Evolutionary conservation across 1,139 yeast species (phyloP), one percentile per base, ranked within the genome.

Genomic region (Zygoascus meyerae): DNA sequence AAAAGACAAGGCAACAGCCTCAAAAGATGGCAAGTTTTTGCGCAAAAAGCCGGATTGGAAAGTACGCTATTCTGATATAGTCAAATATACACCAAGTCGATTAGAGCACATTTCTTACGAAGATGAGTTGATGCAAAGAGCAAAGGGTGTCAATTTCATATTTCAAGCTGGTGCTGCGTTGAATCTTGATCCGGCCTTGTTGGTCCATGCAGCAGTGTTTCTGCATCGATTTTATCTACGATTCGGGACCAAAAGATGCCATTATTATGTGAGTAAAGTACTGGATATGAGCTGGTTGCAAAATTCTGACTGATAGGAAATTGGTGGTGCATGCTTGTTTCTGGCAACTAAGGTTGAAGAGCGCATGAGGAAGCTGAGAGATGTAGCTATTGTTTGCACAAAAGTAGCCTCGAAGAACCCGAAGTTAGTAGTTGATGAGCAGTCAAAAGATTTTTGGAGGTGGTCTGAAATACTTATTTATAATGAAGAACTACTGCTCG

Each of bases 271-370:
- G 36, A 36, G 45, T 41, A 17, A 15, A 14, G 15, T 14, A 16
- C 5, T 9, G 10, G 26, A 10, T 35, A 6, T 7, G 9, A n/a
- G 10, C 15, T 5, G 10, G 15, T 17, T 3, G 16, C 26, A 17
- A 15, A n/a, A 59, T 41, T 33, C 35, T 48, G 30, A 40, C 40
- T 16, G 28, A 2, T 35, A 44, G 44, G 56, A 75, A 47, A 66
- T 72, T 29, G 79, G 72, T 0, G 79, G 77, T 1, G 70, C 79
- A 1, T 63, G 74, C 31, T 54, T 77, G 29, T 75, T 77, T 55
- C 61, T 77, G 21, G 79, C 80, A 1, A 69, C 77, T 46, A 77
- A 77, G 50, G 69, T 74, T 7, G 79, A 75, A 48, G 81, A 77
- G 49, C 67, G 75, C 21, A 69, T 72, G 41, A 65, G 81, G 33